Base-by-base conservation (phyloP, 1,284 basidiomycete genomes). In the Polyporus tsugae region DNA sequence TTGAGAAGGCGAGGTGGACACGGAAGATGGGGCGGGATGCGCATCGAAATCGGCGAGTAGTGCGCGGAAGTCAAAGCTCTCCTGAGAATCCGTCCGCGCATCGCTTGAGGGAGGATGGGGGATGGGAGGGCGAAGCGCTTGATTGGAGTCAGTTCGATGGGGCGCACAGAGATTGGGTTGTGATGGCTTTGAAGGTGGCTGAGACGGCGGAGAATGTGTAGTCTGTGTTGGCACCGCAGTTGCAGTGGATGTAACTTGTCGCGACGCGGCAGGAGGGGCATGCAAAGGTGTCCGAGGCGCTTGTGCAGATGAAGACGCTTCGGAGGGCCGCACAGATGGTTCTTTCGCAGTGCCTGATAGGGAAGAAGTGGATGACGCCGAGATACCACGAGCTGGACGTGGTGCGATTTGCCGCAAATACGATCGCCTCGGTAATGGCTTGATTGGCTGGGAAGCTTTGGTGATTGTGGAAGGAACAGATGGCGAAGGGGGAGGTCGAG, bases 1-100 rank as follows among this genome's bases (percentile, higher is more conserved):
- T 35, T 55, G 52, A 9, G 52, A 33, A 55, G 52, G 52, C 6
- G 29, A 35, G 0, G 52, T 33, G 17, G 25, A 35, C 15, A 9
- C 36, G 42, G 41, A 17, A 60, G 60, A 33, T 55, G 36, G 4
- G 53, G 49, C n/a, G 60, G 62, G 17, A 65, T 62, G 49, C 7
- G 49, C 17, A 5, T 53, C 65, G 52, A 49, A 65, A 13, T 63
- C 63, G 22, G 58, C 60, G 2, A 67, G 44, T 2, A 67, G 19
- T 22, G 19, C 55, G 9, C 15, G 17, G 7, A 60, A 46, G 9
- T 69, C 49, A 38, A 52, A 13, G 58, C 61, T 25, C 25, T 42
- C 42, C 60, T 67, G 36, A 17, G 61, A 46, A n/a, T 66, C 65
- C 1, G 38, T 55, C 2, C 39, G 36, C 4, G 2, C 36, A 39